A percentile compares a stretch with the other conserved stretches of the same genome.
Evolutionary conservation across 2,329 filamentous ascomycete genomes (phyloP).

Genomic region (Grosmannia huntii): DNA sequence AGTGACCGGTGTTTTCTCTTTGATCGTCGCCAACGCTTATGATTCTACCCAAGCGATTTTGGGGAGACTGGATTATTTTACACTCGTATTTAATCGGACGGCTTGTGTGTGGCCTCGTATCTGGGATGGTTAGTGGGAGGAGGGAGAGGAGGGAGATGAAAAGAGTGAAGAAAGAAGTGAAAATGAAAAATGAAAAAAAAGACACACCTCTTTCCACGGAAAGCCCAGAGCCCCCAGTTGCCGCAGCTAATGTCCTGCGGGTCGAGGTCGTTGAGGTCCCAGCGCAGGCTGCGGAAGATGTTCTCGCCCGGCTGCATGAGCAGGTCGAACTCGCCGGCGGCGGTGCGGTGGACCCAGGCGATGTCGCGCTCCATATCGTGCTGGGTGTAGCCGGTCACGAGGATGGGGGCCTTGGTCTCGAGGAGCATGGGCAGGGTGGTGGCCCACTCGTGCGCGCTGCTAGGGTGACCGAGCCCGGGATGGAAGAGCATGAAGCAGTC

Average conservation of each 20-base stretch:
- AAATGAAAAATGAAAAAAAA: not conserved
- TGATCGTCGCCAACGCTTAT: not conserved
- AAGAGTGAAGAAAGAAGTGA: not conserved
- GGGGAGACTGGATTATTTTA: not conserved
- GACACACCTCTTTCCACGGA: slow-evolving; percentile 85
- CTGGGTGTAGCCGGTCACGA: slow-evolving; percentile 92
- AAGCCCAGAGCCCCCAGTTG: slow-evolving; percentile 96
- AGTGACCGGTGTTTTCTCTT: not conserved
- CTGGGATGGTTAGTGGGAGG: not conserved
- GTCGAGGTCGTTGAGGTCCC: slow-evolving; percentile 94
- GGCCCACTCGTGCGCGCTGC: slow-evolving; percentile 86
- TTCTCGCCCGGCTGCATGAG: slow-evolving; percentile 90
- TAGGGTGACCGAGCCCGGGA: slow-evolving; percentile 87
- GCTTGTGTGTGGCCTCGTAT: slow-evolving; percentile 12
- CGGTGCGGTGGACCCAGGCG: slow-evolving; percentile 76
- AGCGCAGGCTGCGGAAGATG: slow-evolving; percentile 79
- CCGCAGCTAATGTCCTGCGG: slow-evolving; percentile 89
- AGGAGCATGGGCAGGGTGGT: slow-evolving; percentile 80
- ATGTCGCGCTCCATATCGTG: slow-evolving; percentile 90
- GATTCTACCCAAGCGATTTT: not conserved
- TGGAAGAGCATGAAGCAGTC: slow-evolving; percentile 97
- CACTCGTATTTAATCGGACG: not conserved
- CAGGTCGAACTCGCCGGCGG: slow-evolving; percentile 81
- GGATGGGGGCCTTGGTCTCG: slow-evolving; percentile 89
- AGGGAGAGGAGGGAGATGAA: not conserved